Evolutionary conservation across 345 rosid species (phyloP), one percentile per base, ranked within the genome.

Genomic region (Ricinus communis): DNA sequence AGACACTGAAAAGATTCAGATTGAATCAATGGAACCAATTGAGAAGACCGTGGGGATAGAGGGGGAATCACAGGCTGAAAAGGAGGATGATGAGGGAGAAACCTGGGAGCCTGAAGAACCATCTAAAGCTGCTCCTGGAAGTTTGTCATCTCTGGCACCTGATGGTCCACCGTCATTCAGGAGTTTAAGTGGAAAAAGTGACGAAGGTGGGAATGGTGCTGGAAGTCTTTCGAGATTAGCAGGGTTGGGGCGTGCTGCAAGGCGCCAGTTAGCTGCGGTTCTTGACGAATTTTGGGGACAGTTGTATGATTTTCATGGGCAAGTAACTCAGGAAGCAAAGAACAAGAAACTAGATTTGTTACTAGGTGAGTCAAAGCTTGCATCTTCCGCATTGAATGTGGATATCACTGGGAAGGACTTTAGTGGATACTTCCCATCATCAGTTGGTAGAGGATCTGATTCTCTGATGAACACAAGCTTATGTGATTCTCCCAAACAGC

Each of bases 231-330:
- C 98, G 33, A 89, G 94, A 82, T 84, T 96, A 81, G 91, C 87
- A 72, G 99, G 98, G 59, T 75, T 96, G 72, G 99, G 99, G 12
- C 96, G 99, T 70, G 96, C 97, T 68, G 96, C 99, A 4, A 83
- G 98, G 78, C 87, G 93, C 38, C 95, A 96, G 62, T 72, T 96
- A 73, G 87, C 96, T 61, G 76, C 74, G 4, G 83, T 70, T 68
- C 94, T 96, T 52, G 93, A 85, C 61, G 99, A 96, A 69, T 96
- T 96, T 81, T 96, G 99, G 99, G 97, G 89, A 36, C 98, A 89
- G 60, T 70, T 96, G 58, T 96, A 77, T 74, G 93, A 96, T 85
- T 82, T 74, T 25, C 93, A 96, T 43, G 99, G 99, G 56, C 88
- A 81, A 67, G 69, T 80, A 47, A 90, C 87, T 56, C 79, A 73